Conservation (phyloP, 768 basidiomycete genomes). For the Mycena vitilis region DNA sequence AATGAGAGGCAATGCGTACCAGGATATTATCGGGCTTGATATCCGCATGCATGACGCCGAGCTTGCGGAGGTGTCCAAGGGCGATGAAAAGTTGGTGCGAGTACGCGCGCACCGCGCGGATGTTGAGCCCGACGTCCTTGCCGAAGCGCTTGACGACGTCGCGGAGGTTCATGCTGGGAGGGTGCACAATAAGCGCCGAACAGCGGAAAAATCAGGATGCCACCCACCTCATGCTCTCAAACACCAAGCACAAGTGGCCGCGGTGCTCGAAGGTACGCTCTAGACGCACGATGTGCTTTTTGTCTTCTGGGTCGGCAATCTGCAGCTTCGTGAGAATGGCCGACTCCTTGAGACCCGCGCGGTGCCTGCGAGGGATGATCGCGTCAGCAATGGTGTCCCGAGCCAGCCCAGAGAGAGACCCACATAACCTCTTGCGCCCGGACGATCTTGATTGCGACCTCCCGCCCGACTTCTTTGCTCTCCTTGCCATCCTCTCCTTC, state of each 20-base stretch:
- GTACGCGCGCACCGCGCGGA: conserved; percentile 98
- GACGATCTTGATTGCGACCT: conserved; percentile 98
- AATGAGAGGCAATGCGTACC: conserved; percentile 56
- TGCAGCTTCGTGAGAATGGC: conserved; percentile 89
- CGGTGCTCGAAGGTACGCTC: conserved; percentile 97
- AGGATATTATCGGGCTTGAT: conserved; percentile 99
- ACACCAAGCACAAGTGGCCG: conserved; percentile 95
- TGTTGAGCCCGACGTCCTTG: conserved; percentile 96
- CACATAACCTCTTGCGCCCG: conserved; percentile 97
- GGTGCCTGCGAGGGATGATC: conserved; percentile 70
- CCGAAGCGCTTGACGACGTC: conserved; percentile 99
- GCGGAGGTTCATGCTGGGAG: conserved; percentile 91
- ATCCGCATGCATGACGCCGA: conserved; percentile 97
- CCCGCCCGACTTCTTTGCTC: conserved; percentile 67
- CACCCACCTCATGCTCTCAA: conserved; percentile 92
- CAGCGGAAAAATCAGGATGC: conserved; percentile 34
- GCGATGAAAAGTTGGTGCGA: conserved; percentile 95
- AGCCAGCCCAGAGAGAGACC: conserved; percentile 41
- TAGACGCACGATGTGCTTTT: conserved; percentile 94
- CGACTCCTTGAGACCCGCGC: conserved; percentile 92
- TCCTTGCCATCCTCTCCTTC: conserved; percentile 49
- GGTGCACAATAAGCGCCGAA: conserved; percentile 9
- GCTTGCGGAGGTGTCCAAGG: conserved; percentile 85
- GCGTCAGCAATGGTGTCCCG: conserved; percentile 17
- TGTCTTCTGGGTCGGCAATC: conserved; percentile 95